Evolutionary conservation across 352 stramenopile species (phyloP).

Genomic region (Pythium folliculosum): DNA sequence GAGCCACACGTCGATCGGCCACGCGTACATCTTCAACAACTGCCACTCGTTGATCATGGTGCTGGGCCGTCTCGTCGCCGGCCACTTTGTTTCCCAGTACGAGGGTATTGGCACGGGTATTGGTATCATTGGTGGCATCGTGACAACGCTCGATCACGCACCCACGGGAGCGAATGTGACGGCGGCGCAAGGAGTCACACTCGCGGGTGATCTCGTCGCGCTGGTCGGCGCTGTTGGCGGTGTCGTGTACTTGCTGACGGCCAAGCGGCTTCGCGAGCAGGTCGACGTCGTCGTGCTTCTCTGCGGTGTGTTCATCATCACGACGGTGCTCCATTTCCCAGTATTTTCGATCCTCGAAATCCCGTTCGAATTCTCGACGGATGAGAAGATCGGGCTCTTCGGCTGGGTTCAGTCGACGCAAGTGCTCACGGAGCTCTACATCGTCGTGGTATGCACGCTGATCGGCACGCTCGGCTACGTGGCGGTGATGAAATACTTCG

Average conservation of each 20-base stretch:
- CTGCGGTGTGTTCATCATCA: slow-evolving; percentile 66
- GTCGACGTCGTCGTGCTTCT: slow-evolving; percentile 71
- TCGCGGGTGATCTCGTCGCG: slow-evolving; percentile 75
- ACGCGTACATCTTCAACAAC: slow-evolving; percentile 90
- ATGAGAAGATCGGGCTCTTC: slow-evolving; percentile 78
- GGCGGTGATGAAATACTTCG: slow-evolving; percentile 91
- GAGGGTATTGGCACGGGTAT: slow-evolving; percentile 76
- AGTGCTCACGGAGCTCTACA: slow-evolving; percentile 75
- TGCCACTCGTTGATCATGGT: slow-evolving; percentile 85
- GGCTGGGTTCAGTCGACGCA: slow-evolving; percentile 80
- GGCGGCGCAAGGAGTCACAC: slow-evolving; percentile 41
- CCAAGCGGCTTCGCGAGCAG: slow-evolving; percentile 67
- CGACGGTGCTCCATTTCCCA: slow-evolving; percentile 65
- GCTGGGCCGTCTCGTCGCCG: slow-evolving; percentile 55
- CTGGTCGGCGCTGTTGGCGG: slow-evolving; percentile 71
- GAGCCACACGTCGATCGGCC: slow-evolving; percentile 74
- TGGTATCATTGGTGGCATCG: slow-evolving; percentile 71
- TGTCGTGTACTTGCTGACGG: slow-evolving; percentile 73
- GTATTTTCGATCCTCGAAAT: slow-evolving; percentile 66
- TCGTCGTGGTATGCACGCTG: slow-evolving; percentile 87
- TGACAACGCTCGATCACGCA: slow-evolving; percentile 73
- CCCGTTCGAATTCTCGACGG: slow-evolving; percentile 65
- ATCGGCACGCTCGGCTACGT: slow-evolving; percentile 87
- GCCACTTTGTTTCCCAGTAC: slow-evolving; percentile 68
- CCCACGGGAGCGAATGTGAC: slow-evolving; percentile 18